Percentiles rank a stretch among this genome's conserved stretches.
Conservation (phyloP, 306 rosid genomes). For the Cucurbita moschata region DNA sequence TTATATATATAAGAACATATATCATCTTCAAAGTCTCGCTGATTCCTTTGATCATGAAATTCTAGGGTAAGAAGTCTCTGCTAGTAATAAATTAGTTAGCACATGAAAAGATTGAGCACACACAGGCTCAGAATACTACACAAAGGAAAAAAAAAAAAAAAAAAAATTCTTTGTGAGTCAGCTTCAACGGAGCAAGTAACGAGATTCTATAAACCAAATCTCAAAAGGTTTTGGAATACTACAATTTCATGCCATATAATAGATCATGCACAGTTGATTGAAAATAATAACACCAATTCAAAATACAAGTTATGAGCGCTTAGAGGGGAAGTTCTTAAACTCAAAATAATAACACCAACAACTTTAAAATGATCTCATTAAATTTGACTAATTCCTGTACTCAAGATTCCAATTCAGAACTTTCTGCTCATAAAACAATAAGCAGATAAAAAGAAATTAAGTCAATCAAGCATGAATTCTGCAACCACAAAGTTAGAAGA, state of each 20-base stretch:
- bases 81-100: not conserved
- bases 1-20: not conserved
- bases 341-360: not conserved
- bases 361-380: not conserved
- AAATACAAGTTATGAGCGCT: slow-evolving; percentile 27
- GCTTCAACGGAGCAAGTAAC: not conserved
- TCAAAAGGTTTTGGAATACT: not conserved
- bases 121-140: not conserved
- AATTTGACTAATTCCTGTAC: not conserved
- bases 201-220: not conserved
- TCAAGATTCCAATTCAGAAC: not conserved
- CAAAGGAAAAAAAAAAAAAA: not conserved
- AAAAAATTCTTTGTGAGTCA: not conserved
- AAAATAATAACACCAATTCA: not conserved
- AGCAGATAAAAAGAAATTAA: not conserved
- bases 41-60: not conserved
- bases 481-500: not conserved
- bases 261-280: not conserved
- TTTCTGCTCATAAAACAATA: not conserved
- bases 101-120: not conserved
- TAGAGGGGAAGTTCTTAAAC: slow-evolving; percentile 47
- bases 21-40: not conserved
- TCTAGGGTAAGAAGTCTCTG: not conserved
- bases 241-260: not conserved
- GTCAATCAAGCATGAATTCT: not conserved